Conservation (phyloP, 208 protist species). For the Phytomonas serpens region DNA sequence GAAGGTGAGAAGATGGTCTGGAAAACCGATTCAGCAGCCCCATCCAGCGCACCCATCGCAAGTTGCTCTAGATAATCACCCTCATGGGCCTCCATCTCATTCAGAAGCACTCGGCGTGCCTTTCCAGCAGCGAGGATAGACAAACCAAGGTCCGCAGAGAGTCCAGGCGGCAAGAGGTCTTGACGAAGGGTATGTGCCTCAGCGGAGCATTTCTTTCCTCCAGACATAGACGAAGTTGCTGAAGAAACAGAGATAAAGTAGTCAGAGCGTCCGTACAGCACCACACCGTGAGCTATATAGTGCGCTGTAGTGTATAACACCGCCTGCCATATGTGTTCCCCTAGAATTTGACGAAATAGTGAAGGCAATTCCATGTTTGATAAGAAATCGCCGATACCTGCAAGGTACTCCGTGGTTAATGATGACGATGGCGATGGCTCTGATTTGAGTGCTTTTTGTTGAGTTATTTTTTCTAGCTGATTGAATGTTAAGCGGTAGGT, state of each 20-base stretch:
- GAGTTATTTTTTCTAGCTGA: constrained; percentile 32
- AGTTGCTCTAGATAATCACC: constrained; percentile 63
- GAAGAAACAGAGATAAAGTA: constrained; percentile 55
- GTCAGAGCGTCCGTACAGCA: constrained; percentile 63
- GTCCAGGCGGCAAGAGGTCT: constrained; percentile 47
- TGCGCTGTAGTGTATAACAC: constrained; percentile 78
- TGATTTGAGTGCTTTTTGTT: neutral
- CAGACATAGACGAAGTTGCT: constrained; percentile 3
- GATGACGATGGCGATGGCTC: neutral
- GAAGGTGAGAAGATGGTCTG: constrained; percentile 57
- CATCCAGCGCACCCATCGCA: constrained; percentile 65
- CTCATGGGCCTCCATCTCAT: constrained; percentile 21
- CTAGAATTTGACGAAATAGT: constrained; percentile 42
- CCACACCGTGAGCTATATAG: constrained; percentile 79
- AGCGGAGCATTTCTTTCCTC: constrained; percentile 8
- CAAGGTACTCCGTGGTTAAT: constrained; percentile 16
- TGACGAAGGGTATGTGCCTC: constrained; percentile 53
- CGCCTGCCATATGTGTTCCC: constrained; percentile 64
- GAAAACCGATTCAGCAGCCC: constrained; percentile 68
- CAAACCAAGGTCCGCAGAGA: constrained; percentile 54
- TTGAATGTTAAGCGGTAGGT: constrained; percentile 44
- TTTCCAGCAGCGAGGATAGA: constrained; percentile 59
- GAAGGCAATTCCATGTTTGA: constrained; percentile 43
- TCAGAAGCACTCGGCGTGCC: constrained; percentile 58
- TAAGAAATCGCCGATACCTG: constrained; percentile 37